phyloP scores from a whole-genome alignment of 306 rosid species.

The Hippophae rhamnoides region DNA sequence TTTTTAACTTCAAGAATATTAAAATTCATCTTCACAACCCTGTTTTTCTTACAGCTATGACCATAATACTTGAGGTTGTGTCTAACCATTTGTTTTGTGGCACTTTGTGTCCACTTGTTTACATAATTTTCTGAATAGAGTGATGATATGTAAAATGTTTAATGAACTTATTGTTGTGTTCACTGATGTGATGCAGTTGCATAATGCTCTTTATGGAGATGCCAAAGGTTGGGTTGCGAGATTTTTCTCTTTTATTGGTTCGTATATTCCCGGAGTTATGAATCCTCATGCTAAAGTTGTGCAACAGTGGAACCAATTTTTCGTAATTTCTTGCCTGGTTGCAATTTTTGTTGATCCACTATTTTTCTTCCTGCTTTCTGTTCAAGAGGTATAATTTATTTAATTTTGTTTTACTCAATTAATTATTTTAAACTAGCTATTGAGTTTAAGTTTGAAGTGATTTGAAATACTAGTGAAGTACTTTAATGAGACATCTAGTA shows the following conservation, averaged over 20 bases:
- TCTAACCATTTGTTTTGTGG: too few relatives aligned
- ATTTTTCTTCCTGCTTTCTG: slow-evolving; percentile 58
- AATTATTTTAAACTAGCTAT: neutral
- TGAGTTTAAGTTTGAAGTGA: neutral
- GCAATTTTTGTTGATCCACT: slow-evolving; percentile 78
- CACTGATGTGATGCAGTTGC: slow-evolving; percentile 38
- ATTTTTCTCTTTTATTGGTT: slow-evolving; percentile 35
- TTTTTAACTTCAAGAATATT: too few relatives aligned
- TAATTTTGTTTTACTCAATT: slow-evolving; percentile 10
- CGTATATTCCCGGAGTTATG: slow-evolving; percentile 61
- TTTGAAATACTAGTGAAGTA: too few relatives aligned
- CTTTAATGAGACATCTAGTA: too few relatives aligned
- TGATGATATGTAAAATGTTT: slow-evolving; percentile 9
- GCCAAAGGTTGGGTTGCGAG: slow-evolving; percentile 66
- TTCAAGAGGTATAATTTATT: slow-evolving; percentile 28
- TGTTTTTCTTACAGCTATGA: too few relatives aligned
- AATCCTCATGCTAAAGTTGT: slow-evolving; percentile 68
- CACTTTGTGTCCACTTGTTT: too few relatives aligned
- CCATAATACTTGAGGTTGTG: too few relatives aligned
- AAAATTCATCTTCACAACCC: too few relatives aligned
- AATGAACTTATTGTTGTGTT: slow-evolving; percentile 12
- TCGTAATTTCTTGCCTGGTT: slow-evolving; percentile 54
- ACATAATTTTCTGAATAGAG: neutral
- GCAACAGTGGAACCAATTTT: slow-evolving; percentile 66
- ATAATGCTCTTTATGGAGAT: slow-evolving; percentile 59